Conservation (phyloP, 164 flowering plant species). For the Akebia trifoliata region DNA sequence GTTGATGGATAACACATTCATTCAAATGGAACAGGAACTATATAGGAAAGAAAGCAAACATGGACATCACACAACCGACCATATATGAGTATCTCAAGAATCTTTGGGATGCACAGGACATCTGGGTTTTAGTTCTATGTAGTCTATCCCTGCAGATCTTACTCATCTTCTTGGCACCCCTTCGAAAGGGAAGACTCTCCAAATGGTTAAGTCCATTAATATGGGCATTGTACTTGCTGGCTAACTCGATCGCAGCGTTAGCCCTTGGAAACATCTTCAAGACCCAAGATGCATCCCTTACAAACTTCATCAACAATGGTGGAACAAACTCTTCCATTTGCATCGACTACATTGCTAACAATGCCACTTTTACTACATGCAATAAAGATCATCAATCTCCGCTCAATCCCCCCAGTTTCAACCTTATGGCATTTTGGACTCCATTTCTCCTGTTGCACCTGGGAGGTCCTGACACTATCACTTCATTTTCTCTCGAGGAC, state of each 20-base stretch:
- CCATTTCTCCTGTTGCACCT: constrained; percentile 54
- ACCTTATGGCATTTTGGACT: constrained; percentile 48
- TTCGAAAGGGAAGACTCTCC: constrained; percentile 19
- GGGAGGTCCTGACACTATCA: constrained; percentile 67
- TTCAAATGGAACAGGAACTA: too few species aligned
- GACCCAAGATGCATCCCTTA: constrained; percentile 9
- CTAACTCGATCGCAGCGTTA: constrained; percentile 40
- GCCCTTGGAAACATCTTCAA: constrained; percentile 43
- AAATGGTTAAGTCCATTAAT: constrained; percentile 1
- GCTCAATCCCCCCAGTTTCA: too few species aligned
- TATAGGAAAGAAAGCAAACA: too few species aligned
- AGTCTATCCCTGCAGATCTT: constrained; percentile 26
- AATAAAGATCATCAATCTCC: too few species aligned
- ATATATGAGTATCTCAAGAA: too few species aligned
- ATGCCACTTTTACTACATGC: too few species aligned
- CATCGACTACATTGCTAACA: too few species aligned
- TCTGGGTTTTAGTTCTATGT: constrained; percentile 19
- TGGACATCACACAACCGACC: too few species aligned
- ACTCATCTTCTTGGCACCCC: constrained; percentile 25
- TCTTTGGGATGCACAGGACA: constrained; percentile 29
- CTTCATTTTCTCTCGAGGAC: constrained; percentile 53
- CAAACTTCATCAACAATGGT: too few species aligned
- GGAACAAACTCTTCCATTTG: too few species aligned
- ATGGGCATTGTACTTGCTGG: constrained; percentile 37
- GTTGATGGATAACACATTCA: too few species aligned